phyloP scores from a whole-genome alignment of 176 grass and related monocot species.

The Carex littledalei region DNA sequence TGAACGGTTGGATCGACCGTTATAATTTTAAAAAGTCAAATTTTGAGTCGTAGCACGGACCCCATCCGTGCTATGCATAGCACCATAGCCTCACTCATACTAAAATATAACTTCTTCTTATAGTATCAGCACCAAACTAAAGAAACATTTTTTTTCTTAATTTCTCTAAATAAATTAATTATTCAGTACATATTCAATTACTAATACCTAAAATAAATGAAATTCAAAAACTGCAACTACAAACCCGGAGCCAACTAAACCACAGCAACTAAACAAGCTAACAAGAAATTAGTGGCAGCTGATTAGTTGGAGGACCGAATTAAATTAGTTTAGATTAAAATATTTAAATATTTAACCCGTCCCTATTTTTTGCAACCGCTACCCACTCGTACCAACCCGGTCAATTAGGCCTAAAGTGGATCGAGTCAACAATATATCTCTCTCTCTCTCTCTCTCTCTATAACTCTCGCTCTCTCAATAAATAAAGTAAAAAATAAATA shows the following conservation, averaged over 20 bases:
- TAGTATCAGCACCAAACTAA: no score
- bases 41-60: no score
- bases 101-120: no score
- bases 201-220: not conserved
- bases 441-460: not conserved
- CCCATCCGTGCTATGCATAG: no score
- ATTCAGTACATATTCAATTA: not conserved
- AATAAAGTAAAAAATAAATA: not conserved
- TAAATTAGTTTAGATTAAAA: not conserved
- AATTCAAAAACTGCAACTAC: not conserved
- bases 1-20: no score
- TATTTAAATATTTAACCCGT: not conserved
- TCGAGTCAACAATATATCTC: conserved; percentile 30
- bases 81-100: no score
- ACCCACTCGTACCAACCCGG: conserved; percentile 30
- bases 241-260: conserved; percentile 13
- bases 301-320: conserved; percentile 1
- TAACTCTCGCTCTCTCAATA: not conserved
- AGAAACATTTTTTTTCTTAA: no score
- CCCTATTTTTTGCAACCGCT: conserved; percentile 24
- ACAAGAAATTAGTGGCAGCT: not conserved
- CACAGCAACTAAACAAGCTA: not conserved
- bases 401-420: conserved; percentile 28
- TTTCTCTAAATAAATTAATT: no score
- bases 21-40: no score